phyloP scores from a whole-genome alignment of 2,329 filamentous ascomycete species.

The Lachnellula arida region DNA sequence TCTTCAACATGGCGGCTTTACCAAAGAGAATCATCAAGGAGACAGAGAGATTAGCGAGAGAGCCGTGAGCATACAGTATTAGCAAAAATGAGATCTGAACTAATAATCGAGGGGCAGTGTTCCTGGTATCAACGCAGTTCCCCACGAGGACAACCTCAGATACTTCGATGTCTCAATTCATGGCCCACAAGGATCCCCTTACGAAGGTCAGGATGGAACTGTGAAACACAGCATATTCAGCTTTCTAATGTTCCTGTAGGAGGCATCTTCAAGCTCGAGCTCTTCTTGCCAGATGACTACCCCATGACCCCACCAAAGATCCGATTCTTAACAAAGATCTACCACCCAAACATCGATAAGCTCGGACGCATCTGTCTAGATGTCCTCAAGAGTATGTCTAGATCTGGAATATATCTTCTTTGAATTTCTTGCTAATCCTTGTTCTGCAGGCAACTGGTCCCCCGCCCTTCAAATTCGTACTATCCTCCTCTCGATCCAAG shows the following conservation, averaged over 20 bases:
- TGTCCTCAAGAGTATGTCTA: slow-evolving; percentile 80
- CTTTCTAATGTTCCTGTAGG: slow-evolving; percentile 22
- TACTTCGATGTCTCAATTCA: slow-evolving; percentile 99
- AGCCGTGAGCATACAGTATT: slow-evolving; percentile 63
- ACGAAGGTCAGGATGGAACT: slow-evolving; percentile 64
- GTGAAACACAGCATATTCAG: not conserved
- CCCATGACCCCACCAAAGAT: slow-evolving; percentile 99
- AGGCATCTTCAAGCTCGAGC: slow-evolving; percentile 92
- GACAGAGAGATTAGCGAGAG: slow-evolving; percentile 92
- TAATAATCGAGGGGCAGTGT: slow-evolving; percentile 53
- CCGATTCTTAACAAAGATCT: slow-evolving; percentile 97
- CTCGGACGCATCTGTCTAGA: slow-evolving; percentile 95
- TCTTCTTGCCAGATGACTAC: slow-evolving; percentile 97
- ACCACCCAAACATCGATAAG: slow-evolving; percentile 98
- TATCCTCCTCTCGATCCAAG: slow-evolving; percentile 97
- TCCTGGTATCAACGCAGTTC: slow-evolving; percentile 89
- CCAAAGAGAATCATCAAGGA: slow-evolving; percentile 98
- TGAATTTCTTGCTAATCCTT: slow-evolving; percentile 8
- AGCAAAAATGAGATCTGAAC: not conserved
- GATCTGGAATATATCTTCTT: not conserved
- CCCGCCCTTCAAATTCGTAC: slow-evolving; percentile 96
- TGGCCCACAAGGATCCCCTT: slow-evolving; percentile 86
- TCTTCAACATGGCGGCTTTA: slow-evolving; percentile 53
- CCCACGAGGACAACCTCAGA: slow-evolving; percentile 93
- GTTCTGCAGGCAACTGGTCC: slow-evolving; percentile 83